Percentiles rank a stretch among this genome's conserved stretches.
phyloP scores from a whole-genome alignment of 352 stramenopile species.

The Pythium periplocum region DNA sequence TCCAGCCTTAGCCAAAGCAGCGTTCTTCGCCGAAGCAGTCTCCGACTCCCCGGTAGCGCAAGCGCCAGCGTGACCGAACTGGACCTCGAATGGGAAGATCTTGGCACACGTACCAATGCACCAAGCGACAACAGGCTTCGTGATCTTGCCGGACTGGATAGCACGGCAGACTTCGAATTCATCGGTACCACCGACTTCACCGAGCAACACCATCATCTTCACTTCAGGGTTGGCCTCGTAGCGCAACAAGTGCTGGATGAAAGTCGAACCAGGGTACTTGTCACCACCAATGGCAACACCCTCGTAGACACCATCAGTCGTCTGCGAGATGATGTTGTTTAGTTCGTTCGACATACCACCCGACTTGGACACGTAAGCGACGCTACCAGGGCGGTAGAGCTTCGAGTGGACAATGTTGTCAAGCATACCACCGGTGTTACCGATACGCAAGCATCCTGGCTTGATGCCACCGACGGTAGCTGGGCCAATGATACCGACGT shows the following conservation, averaged over 20 bases:
- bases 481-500: constrained; percentile 93
- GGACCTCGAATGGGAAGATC: constrained; percentile 97
- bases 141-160: constrained; percentile 92
- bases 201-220: constrained; percentile 96
- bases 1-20: constrained; percentile 83
- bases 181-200: constrained; percentile 94
- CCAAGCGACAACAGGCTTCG: constrained; percentile 96
- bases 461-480: constrained; percentile 97
- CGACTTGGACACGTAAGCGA: constrained; percentile 96
- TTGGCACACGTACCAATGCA: constrained; percentile 97
- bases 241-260: constrained; percentile 95
- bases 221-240: constrained; percentile 95
- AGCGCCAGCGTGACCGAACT: constrained; percentile 95
- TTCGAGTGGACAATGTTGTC: constrained; percentile 98
- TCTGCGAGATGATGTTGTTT: constrained; percentile 97
- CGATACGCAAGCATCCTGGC: constrained; percentile 95
- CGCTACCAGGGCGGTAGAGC: constrained; percentile 93
- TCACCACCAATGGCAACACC: constrained; percentile 92
- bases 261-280: constrained; percentile 95
- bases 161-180: constrained; percentile 95
- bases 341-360: constrained; percentile 97
- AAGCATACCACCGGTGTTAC: constrained; percentile 97
- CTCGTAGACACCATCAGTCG: constrained; percentile 95
- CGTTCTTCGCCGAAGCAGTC: constrained; percentile 93
- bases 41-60: constrained; percentile 91